Evolutionary conservation across 140 eudicot species (phyloP).

Genomic region (Erigeron philadelphicus): DNA sequence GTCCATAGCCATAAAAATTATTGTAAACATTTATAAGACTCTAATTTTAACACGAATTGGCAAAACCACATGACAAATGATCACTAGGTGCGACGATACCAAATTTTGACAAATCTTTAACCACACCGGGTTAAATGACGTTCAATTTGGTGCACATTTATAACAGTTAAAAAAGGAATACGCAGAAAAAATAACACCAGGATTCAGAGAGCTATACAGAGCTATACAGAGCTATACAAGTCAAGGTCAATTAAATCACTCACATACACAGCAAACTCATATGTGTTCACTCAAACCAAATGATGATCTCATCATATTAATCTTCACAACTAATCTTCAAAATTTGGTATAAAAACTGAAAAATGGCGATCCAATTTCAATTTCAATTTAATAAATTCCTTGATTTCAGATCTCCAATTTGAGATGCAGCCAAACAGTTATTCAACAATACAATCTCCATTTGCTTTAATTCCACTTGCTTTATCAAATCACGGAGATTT

Average conservation of each 20-base stretch:
- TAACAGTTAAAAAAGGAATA: too few species aligned
- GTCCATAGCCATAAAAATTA: too few species aligned
- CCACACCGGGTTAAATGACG: too few species aligned
- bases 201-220: too few species aligned
- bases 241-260: conserved; percentile 34
- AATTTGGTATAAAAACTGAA: not conserved
- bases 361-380: conserved; percentile 32
- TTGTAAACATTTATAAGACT: too few species aligned
- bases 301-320: conserved; percentile 35
- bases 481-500: conserved; percentile 42
- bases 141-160: too few species aligned
- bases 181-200: too few species aligned
- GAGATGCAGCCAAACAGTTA: conserved; percentile 64
- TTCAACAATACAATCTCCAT: conserved; percentile 49
- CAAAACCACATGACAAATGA: too few species aligned
- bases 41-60: too few species aligned
- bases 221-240: not conserved
- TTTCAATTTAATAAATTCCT: not conserved
- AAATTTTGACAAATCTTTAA: too few species aligned
- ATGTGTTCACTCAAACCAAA: not conserved
- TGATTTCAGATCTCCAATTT: conserved; percentile 35
- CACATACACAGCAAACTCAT: not conserved
- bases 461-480: conserved; percentile 57
- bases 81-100: too few species aligned
- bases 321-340: conserved; percentile 22